Conservation (phyloP, 1,139 yeast species). For the Geotrichum histeridarum region DNA sequence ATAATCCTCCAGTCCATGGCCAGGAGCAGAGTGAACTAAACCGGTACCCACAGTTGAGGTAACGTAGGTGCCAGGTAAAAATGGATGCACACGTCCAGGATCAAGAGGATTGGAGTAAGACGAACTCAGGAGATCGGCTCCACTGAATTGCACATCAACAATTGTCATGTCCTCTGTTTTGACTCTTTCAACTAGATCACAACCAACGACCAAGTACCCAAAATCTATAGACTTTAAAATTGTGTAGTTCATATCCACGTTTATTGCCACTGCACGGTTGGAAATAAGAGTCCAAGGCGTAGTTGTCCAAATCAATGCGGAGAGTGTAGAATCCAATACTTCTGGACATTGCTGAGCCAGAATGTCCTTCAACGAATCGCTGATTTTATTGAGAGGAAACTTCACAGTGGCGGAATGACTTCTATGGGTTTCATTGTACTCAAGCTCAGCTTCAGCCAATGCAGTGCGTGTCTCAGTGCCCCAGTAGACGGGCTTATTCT, state of each 20-base stretch:
- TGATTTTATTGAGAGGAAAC: constrained; percentile 47
- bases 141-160: constrained; percentile 34
- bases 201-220: constrained; percentile 36
- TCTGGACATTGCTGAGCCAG: constrained; percentile 2
- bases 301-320: constrained; percentile 77
- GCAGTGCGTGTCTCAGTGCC: constrained; percentile 93
- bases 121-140: constrained; percentile 44
- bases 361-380: constrained; percentile 2
- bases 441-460: constrained; percentile 92
- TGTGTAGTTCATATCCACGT: constrained; percentile 55
- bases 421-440: constrained; percentile 66
- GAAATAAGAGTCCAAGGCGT: constrained; percentile 97
- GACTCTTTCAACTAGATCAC: constrained; percentile 23
- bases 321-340: constrained; percentile 9
- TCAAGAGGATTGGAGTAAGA: constrained; percentile 47
- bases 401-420: constrained; percentile 69
- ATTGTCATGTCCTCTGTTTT: constrained; percentile 18
- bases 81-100: constrained; percentile 43
- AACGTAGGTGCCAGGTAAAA: constrained; percentile 79
- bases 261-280: constrained; percentile 75
- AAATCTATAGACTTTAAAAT: constrained; percentile 37
- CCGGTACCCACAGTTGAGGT: constrained; percentile 86
- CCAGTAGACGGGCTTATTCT: constrained; percentile 95
- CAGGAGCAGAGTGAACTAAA: constrained; percentile 94
- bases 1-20: constrained; percentile 95